Evolutionary conservation across 1,284 basidiomycete genomes (phyloP).

Genomic region (Vanrija humicola): DNA sequence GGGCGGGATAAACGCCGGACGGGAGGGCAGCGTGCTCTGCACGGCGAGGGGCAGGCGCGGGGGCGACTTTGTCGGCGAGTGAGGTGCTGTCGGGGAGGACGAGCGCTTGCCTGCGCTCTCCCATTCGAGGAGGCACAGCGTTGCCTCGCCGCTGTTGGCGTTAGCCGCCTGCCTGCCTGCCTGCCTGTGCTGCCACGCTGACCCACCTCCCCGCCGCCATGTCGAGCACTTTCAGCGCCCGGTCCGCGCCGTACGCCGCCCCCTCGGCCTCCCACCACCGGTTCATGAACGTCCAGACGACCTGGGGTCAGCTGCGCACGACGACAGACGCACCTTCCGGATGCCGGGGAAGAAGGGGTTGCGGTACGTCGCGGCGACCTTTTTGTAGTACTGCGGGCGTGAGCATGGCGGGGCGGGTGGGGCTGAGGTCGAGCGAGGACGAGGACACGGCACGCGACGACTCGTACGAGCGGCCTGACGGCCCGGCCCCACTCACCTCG

Average conservation of each 20-base stretch:
- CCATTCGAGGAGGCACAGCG: conserved; percentile 46
- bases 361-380: conserved; percentile 62
- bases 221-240: conserved; percentile 50
- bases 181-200: no score
- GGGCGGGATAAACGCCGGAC: conserved; percentile 38
- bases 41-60: conserved; percentile 1
- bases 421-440: no score
- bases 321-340: conserved; percentile 49
- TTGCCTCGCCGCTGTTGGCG: conserved; percentile 45
- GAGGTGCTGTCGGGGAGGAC: not conserved
- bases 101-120: conserved; percentile 18
- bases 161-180: no score
- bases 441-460: not conserved
- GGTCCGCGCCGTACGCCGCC: conserved; percentile 10
- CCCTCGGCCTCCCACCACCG: conserved; percentile 52
- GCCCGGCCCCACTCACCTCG: conserved; percentile 53
- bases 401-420: not conserved
- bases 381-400: conserved; percentile 50
- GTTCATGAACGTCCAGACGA: conserved; percentile 37
- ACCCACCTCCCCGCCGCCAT: conserved; percentile 55
- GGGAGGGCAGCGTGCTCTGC: conserved; percentile 5
- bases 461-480: no score
- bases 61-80: not conserved
- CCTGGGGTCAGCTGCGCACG: conserved; percentile 28
- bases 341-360: conserved; percentile 70